Base-by-base conservation (phyloP, 1,139 yeast species). In the Hyphopichia khmerensis region DNA sequence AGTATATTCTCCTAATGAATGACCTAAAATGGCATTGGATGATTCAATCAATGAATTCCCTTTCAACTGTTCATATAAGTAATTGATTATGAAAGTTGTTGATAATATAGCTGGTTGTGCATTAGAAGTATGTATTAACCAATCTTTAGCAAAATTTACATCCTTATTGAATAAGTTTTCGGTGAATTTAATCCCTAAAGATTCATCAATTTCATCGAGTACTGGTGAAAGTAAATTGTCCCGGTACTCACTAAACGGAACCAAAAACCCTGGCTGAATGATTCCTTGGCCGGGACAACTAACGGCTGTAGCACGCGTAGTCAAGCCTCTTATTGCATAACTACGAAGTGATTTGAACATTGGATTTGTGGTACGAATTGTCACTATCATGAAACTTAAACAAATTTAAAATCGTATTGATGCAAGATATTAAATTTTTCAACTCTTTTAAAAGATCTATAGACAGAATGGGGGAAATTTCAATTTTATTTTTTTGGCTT, bases 101-200 rank as follows among this genome's bases (percentile, higher is more conserved):
- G 79, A 65, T 34, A 82, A 59, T 16, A 82, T 77, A 29, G 84
- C 79, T 1, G 87, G 87, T 61, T 82, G 87, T 14, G 86, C 84
- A 53, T 77, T 72, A 36, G 76, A 60, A 1, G 87, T 80, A 17
- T 57, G 52, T 59, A 48, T 35, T 19, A 65, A 41, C 64, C 66
- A 64, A 26, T 43, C 26, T 17, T 38, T 37, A 2, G 47, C 46
- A 35, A 41, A 40, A 4, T 44, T 46, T 5, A 46, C 41, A 11
- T 42, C 43, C 17, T 48, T 44, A 26, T 49, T 41, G 32, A 53
- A 49, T 32, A 69, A 46, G 15, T 59, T 50, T 3, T 48, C 38
- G 19, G 72, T 61, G 56, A 78, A 83, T 5, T 72, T 65, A 16
- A 65, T 72, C n/a, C 72, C 73, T 50, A 91, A 82, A 2, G 84